Base-by-base conservation (phyloP, 2,329 filamentous ascomycete species). In the Aspergillus bombycis region DNA sequence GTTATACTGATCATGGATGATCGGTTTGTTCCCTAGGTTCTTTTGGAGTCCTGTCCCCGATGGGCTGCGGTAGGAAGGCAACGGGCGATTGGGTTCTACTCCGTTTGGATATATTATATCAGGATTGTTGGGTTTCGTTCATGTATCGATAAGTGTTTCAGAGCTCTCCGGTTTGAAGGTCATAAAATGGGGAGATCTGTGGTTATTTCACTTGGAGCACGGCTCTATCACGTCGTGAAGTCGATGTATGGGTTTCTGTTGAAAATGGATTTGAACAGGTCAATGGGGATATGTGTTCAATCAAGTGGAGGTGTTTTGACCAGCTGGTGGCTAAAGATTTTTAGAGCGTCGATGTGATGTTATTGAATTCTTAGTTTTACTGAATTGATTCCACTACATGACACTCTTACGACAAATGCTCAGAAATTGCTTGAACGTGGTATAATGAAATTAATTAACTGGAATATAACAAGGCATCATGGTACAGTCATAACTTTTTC, bases 401-500 rank as follows among this genome's bases (percentile, higher is more conserved):
- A 36, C 34, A n/a, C 19, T 8, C 38, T 10, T 41, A 41, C 19
- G 38, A n/a, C 19, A 7, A 41, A 41, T 19, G 19, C 38, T 9
- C 38, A 41, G 3, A 10, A 19, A n/a, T 41, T 41, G 38, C 38
- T 41, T 41, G 38, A 41, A 41, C 0, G 38, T 41, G 38, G 38
- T 41, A 41, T 41, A 32, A 50, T 50, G 26, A 50, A 26, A 52
- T 52, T 52, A 52, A 52, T 30, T 52, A 52, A 7, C 58, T 66
- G 14, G 68, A 76, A 28, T 61, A 78, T 57, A 67, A 70, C 36
- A 69, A 69, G n/a, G 69, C 70, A 32, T 73, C 71, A 75, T 76
- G 69, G 71, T 77, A 75, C 70, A 74, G 64, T 75, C 74, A 71
- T 75, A 74, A 75, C 69, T 73, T 74, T 75, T 75, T 70, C 65